Base-by-base conservation (phyloP, 306 rosid genomes). In the Trichosanthes cucumerina region DNA sequence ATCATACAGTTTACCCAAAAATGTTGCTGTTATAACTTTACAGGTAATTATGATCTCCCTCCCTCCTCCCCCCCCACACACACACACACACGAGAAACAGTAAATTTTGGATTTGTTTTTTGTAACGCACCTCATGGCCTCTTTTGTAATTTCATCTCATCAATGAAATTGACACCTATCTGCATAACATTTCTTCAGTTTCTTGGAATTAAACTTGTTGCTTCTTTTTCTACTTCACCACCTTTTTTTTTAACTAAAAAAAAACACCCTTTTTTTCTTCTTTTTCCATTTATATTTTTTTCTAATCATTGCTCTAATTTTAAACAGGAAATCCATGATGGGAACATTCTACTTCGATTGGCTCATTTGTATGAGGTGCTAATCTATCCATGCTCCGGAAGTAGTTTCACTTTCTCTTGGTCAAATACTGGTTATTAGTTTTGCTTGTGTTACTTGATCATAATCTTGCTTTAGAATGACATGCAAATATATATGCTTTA, bases 351-450 rank as follows among this genome's bases (percentile, higher is more conserved):
- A 6, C 81, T 86, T 54, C 89, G 89, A 69, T 80, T 86, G 39
- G 89, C 89, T 21, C 89, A 84, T 80, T 68, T 86, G 43, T 86
- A 82, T 23, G 87, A 86, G 89, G 89, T 84, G 53, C 52, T 31
- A 43, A 63, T 77, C 68, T 76, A 52, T 76, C 16, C 23, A 64
- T 50, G 33, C 50, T 70, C 72, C 12, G 38, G 13, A 44, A 71
- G 39, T 49, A 73, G 39, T 73, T 28, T 15, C 38, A 49, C 77
- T 73, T 49, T 28, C 6, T 46, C 36, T 47, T 28, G 8, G 14
- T 73, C 8, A 15, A 46, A 71, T 71, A 7, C 52, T 7, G 36
- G 36, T 9, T 41, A 65, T 38, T 38, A 21, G 76, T 74, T 28
- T 70, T 44, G 38, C 24, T 69, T 5, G 50, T 43, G 34, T 43